A percentile compares a stretch with the other conserved stretches of the same genome.
phyloP scores from a whole-genome alignment of 2,329 filamentous ascomycete genomes.

The Hypoxylon sp. region DNA sequence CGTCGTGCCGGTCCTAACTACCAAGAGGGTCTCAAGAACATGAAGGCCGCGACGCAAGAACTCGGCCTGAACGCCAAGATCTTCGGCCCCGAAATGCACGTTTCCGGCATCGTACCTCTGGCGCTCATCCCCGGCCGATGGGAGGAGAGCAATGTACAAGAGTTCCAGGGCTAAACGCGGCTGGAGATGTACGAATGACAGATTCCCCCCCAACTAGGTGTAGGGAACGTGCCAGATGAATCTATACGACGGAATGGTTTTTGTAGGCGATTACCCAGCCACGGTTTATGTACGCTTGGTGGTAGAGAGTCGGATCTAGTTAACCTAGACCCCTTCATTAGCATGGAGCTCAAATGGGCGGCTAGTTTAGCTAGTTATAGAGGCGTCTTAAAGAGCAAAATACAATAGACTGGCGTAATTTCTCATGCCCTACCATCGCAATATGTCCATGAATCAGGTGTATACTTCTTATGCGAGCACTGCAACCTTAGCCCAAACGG shows the following conservation, averaged over 20 bases:
- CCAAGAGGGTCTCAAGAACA: slow-evolving; percentile 99
- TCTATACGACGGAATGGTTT: slow-evolving; percentile 32
- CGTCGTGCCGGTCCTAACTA: slow-evolving; percentile 93
- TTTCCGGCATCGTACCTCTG: slow-evolving; percentile 95
- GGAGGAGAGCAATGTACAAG: slow-evolving; percentile 71
- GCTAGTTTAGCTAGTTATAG: slow-evolving; percentile 45
- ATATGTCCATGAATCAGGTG: not conserved
- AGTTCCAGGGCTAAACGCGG: slow-evolving; percentile 68
- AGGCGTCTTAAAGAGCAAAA: slow-evolving; percentile 44
- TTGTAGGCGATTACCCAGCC: slow-evolving; percentile 25
- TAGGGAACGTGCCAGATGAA: slow-evolving; percentile 36
- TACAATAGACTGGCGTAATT: slow-evolving; percentile 47
- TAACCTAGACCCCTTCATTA: slow-evolving; percentile 40
- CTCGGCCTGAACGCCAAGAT: slow-evolving; percentile 80
- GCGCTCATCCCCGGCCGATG: slow-evolving; percentile 79
- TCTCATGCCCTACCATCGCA: slow-evolving; percentile 7
- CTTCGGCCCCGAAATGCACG: slow-evolving; percentile 88
- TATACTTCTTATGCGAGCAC: not conserved
- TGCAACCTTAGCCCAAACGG: not conserved
- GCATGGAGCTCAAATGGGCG: slow-evolving; percentile 29
- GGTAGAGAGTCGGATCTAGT: slow-evolving; percentile 47
- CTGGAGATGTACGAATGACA: slow-evolving; percentile 24
- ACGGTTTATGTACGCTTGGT: slow-evolving; percentile 45
- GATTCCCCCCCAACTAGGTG: slow-evolving; percentile 25
- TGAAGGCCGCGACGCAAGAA: slow-evolving; percentile 96